Conservation (phyloP, 176 grass and related monocot species). For the Avena insularis region DNA sequence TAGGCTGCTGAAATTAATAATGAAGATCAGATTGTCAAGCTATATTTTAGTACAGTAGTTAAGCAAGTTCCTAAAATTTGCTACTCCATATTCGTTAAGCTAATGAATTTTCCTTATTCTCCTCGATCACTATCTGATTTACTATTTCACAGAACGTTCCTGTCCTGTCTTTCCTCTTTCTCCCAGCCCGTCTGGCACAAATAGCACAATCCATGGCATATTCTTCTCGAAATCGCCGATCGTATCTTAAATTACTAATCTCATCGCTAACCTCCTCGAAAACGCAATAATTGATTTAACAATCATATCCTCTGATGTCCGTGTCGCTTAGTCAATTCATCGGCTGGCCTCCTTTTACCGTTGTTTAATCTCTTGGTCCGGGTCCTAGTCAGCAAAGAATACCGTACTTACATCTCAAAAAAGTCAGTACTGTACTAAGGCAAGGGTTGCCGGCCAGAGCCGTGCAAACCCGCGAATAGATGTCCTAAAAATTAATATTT, state of each 20-base stretch:
- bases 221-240: neutral
- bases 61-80: too few species aligned
- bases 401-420: neutral
- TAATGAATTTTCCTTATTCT: too few species aligned
- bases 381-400: neutral
- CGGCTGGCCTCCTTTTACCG: neutral
- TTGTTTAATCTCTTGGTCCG: neutral
- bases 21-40: too few species aligned
- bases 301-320: neutral
- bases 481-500: too few species aligned
- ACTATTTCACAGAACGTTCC: neutral
- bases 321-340: neutral
- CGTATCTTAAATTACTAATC: neutral
- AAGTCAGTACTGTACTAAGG: too few species aligned
- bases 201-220: neutral
- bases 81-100: too few species aligned
- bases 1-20: too few species aligned
- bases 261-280: neutral
- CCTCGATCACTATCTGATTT: neutral
- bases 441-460: too few species aligned
- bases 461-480: too few species aligned
- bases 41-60: too few species aligned
- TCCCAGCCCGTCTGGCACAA: neutral
- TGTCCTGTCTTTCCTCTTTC: neutral
- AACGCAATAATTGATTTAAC: neutral